Conservation (phyloP, 768 basidiomycete genomes). For the Leccinum longicurvipes region DNA sequence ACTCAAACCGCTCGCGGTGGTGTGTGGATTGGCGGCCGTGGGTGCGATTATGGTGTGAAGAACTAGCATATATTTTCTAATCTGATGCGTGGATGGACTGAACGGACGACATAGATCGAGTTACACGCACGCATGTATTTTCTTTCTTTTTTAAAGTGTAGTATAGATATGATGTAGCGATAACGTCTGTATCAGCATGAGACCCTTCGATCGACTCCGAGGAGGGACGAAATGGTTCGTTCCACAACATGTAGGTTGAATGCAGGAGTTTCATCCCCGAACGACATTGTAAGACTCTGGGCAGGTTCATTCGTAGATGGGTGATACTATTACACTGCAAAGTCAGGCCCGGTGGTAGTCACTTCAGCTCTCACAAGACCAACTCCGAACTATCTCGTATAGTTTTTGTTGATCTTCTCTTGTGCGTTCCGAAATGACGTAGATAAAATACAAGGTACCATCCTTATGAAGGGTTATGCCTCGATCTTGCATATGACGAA, state of each 20-base stretch:
- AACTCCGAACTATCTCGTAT: too few relatives aligned
- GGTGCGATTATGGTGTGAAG: constrained; percentile 18
- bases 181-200: background rate
- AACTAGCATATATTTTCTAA: background rate
- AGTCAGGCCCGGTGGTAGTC: too few relatives aligned
- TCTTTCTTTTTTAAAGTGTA: background rate
- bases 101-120: background rate
- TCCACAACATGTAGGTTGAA: too few relatives aligned
- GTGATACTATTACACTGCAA: too few relatives aligned
- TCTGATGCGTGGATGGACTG: background rate
- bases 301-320: too few relatives aligned
- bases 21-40: background rate
- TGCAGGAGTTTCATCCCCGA: too few relatives aligned
- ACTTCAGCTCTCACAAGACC: too few relatives aligned
- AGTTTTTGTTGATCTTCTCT: background rate
- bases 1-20: constrained; percentile 1
- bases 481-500: too few relatives aligned
- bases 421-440: too few relatives aligned
- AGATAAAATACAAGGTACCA: too few relatives aligned
- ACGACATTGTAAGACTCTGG: too few relatives aligned
- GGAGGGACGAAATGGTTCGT: too few relatives aligned
- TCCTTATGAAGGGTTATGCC: background rate
- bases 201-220: background rate
- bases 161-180: background rate
- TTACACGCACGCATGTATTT: background rate